Conservation (phyloP, 495 filamentous ascomycete species). For the Diplogelasinospora grovesii region DNA sequence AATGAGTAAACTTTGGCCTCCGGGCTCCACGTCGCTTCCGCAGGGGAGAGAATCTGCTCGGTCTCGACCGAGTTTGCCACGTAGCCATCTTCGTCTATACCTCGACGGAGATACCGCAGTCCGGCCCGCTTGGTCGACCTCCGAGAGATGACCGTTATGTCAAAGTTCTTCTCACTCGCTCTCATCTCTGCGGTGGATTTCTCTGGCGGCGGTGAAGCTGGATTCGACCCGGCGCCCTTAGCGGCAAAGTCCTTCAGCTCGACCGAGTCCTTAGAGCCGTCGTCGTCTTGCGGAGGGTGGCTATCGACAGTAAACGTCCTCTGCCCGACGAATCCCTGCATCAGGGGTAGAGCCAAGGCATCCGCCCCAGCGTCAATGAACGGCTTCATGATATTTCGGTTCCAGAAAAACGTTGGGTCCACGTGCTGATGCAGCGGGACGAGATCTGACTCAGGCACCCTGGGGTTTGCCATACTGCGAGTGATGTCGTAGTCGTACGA, state of each 20-base stretch:
- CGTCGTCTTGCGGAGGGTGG: constrained; percentile 37
- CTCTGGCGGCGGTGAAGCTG: constrained; percentile 13
- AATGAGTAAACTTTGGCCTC: constrained; percentile 69
- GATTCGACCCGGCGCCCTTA: constrained; percentile 10
- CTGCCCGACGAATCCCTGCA: constrained; percentile 95
- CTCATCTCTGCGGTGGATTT: constrained; percentile 22
- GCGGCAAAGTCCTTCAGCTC: constrained; percentile 30
- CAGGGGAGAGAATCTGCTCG: constrained; percentile 76
- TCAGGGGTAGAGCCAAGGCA: constrained; percentile 67
- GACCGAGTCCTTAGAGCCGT: constrained; percentile 31
- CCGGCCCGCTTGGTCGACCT: constrained; percentile 79
- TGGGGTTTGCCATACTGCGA: constrained; percentile 46
- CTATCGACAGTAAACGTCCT: constrained; percentile 61
- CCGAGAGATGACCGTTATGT: constrained; percentile 82
- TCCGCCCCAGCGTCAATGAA: constrained; percentile 66
- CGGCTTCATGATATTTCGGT: constrained; percentile 62
- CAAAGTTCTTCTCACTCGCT: constrained; percentile 45
- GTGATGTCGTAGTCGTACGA: constrained; percentile 91
- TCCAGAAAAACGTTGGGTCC: constrained; percentile 91
- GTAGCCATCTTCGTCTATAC: constrained; percentile 79
- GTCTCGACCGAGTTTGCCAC: constrained; percentile 90
- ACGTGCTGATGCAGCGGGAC: constrained; percentile 62
- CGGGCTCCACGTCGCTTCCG: constrained; percentile 47
- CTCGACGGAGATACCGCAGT: constrained; percentile 83
- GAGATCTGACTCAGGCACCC: constrained; percentile 25